Evolutionary conservation across 1,139 yeast species (phyloP).

Genomic region (Saccharomyces hybrid): DNA sequence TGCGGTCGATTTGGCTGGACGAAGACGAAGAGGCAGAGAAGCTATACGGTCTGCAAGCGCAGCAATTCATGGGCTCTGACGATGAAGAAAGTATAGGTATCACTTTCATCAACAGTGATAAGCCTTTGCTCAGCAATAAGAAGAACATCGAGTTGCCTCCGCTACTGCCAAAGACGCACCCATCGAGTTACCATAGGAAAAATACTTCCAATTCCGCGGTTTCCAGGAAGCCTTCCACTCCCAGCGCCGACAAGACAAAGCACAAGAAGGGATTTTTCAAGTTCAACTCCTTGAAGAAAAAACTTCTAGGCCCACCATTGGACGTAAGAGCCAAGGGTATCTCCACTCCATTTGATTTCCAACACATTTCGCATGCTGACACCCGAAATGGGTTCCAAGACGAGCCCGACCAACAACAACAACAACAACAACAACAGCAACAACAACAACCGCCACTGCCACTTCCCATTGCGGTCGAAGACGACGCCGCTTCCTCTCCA

Average conservation of each 20-base stretch:
- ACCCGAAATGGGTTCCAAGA: conserved; percentile 5
- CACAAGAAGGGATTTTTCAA: conserved; percentile 1
- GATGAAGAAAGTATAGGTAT: conserved; percentile 25
- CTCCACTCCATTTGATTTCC: conserved; percentile 27
- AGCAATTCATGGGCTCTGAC: conserved; percentile 1
- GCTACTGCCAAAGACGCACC: conserved; percentile 10
- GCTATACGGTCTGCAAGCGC: conserved; percentile 13
- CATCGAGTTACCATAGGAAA: conserved; percentile 14
- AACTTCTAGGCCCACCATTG: conserved; percentile 3
- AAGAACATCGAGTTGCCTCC: conserved; percentile 32
- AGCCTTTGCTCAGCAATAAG: conserved; percentile 27
- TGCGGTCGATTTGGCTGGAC: conserved; percentile 38
- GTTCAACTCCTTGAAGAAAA: conserved; percentile 1
- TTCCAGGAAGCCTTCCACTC: background rate
- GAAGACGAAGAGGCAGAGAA: conserved; percentile 33
- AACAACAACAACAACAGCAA: background rate
- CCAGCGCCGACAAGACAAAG: conserved; percentile 8
- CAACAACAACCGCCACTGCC: background rate
- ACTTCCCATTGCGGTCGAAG: background rate
- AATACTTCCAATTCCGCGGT: conserved; percentile 1
- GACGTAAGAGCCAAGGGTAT: conserved; percentile 10
- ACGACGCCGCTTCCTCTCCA: background rate
- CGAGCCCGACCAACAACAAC: background rate
- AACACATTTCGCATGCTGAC: conserved; percentile 30
- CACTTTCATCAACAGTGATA: conserved; percentile 29